A percentile compares a stretch with the other conserved stretches of the same genome.
These are phyloP conservation scores for Colletotrichum sp. DNA, from an alignment of 2,329 filamentous ascomycete species.

Conservation along the genomic window DNA sequence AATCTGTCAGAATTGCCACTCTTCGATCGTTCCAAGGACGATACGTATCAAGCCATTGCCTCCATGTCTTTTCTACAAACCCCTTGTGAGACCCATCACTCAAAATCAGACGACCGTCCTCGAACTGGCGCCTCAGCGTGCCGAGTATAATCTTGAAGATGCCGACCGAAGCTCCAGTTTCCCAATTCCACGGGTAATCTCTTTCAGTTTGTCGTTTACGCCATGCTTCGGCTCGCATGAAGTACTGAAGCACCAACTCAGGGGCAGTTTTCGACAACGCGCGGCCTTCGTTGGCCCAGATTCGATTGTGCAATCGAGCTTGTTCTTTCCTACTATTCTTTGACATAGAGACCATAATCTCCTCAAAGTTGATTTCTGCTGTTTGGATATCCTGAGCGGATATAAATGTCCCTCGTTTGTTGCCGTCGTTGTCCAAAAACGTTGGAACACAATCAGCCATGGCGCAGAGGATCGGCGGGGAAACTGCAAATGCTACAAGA, in stretches of 20 bases:
- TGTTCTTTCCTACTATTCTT: background rate
- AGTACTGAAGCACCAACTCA: background rate
- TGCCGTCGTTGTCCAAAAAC: background rate
- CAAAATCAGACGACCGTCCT: background rate
- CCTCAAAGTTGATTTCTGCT: background rate
- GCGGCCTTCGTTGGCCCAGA: too few relatives aligned
- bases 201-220: background rate
- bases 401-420: background rate
- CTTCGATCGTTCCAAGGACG: background rate
- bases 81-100: background rate
- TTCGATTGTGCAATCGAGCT: background rate
- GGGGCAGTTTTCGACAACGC: background rate
- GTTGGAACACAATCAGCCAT: background rate
- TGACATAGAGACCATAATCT: background rate
- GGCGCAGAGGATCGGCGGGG: background rate
- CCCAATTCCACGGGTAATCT: background rate
- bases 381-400: background rate
- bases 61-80: background rate
- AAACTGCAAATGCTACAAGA: background rate
- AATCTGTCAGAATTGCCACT: background rate
- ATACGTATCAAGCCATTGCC: background rate
- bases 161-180: background rate
- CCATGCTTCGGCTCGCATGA: background rate
- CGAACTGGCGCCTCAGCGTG: background rate
- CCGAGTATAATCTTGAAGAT: background rate